Base-by-base conservation (phyloP, 768 basidiomycete species). In the Daedaleopsis sinensis region DNA sequence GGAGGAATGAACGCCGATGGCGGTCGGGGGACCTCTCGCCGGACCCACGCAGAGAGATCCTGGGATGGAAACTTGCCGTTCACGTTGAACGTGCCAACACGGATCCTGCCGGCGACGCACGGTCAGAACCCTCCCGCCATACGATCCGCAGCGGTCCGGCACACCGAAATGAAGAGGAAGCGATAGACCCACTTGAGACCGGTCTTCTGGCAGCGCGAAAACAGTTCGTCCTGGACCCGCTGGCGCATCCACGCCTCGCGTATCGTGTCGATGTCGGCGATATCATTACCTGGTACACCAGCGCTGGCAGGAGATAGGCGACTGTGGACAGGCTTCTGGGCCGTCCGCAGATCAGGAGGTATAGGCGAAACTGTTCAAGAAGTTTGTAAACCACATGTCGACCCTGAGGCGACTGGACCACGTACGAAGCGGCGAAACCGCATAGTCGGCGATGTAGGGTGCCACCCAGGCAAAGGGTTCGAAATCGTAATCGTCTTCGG, bases 11-110 rank as follows among this genome's bases (percentile, higher is more conserved):
- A 52, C 18, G 55, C 43, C 12, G 57, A 19, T 15, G 38, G 43
- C 39, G 57, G 27, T 43, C 59, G 50, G 11, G 60, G 57, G 12
- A 49, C 19, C 23, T 55, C 43, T 9, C 76, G 71, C 46, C 82
- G 76, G 35, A 91, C 67, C 90, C 91, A 93, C 3, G 81, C 71
- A 5, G 84, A 82, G 10, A 94, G 74, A 68, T 91, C 89, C 64
- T 90, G 87, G 2, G 87, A 85, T 0, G 93, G 90, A 39, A 82
- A 65, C 67, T 86, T 87, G 1, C 90, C 91, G 66, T 93, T 92
- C 49, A 94, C 91, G 66, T 94, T 94, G 77, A 94, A 94, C 0
- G 90, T 91, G 21, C 92, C 91, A 18, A 89, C 61, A 7, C 90
- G 86, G 52, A 93, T 69, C 36, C 89, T 90, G 62, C 13, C 38